Conservation (phyloP, 208 protist species). For the Trypanosoma lewisi region DNA sequence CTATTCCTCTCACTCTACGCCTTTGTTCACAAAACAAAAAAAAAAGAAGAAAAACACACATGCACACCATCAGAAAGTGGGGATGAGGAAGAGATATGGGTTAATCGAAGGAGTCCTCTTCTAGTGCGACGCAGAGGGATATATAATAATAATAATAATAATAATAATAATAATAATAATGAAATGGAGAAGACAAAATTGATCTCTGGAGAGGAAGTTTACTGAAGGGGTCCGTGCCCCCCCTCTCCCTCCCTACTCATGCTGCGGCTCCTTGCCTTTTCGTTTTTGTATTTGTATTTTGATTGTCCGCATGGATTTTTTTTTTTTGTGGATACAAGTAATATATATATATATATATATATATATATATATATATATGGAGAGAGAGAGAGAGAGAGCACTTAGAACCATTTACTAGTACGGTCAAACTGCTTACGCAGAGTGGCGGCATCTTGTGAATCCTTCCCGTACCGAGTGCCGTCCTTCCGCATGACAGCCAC, state of each 20-base stretch:
- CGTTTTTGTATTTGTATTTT: too few species aligned
- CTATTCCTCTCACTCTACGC: not conserved
- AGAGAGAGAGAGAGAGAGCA: not conserved
- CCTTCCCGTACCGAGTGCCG: conserved; percentile 88
- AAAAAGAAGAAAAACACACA: conserved; percentile 10
- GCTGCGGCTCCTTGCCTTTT: too few species aligned
- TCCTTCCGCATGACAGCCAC: conserved; percentile 86
- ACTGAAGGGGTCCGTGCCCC: too few species aligned
- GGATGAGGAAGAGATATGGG: not conserved
- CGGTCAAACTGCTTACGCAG: conserved; percentile 90
- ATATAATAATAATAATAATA: conserved; percentile 3
- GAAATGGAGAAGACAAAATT: not conserved
- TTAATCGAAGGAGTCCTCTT: not conserved
- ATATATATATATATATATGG: not conserved
- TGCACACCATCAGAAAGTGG: not conserved
- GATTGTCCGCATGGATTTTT: too few species aligned
- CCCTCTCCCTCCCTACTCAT: too few species aligned
- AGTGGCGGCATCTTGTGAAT: conserved; percentile 82
- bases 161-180: not conserved
- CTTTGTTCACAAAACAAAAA: conserved; percentile 4
- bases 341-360: conserved; percentile 19
- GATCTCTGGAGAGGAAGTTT: too few species aligned
- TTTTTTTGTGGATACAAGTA: too few species aligned
- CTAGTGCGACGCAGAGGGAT: not conserved
- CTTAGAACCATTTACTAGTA: conserved; percentile 75